A percentile compares a stretch with the other conserved stretches of the same genome.
These are phyloP conservation scores for Exophiala bonariae DNA, from an alignment of 2,329 filamentous ascomycete species.

Conservation along the genomic window DNA sequence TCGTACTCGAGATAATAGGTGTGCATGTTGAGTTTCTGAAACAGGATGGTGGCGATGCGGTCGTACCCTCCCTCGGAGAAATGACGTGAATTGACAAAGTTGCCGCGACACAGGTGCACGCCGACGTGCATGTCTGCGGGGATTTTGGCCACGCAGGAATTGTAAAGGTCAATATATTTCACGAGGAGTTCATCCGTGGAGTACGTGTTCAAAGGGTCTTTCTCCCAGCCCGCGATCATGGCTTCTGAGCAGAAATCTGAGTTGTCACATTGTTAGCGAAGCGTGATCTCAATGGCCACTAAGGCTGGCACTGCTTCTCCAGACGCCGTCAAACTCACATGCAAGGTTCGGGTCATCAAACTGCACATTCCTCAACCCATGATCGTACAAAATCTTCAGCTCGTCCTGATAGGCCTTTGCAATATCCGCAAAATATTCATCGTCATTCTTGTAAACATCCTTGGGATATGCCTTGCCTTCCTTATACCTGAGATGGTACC, in stretches of 20 bases:
- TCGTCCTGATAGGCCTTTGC: constrained; percentile 60
- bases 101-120: constrained; percentile 65
- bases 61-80: constrained; percentile 65
- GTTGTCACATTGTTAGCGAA: no score
- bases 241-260: constrained; percentile 66
- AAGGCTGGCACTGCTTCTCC: neutral
- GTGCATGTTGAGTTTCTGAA: constrained; percentile 57
- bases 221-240: constrained; percentile 65
- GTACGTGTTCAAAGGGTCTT: constrained; percentile 63
- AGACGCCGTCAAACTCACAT: constrained; percentile 50
- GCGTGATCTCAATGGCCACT: no score
- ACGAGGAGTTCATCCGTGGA: constrained; percentile 67
- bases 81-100: constrained; percentile 61
- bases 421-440: constrained; percentile 60
- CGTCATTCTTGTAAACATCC: constrained; percentile 51
- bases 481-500: constrained; percentile 60
- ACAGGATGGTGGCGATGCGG: constrained; percentile 61
- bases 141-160: constrained; percentile 61
- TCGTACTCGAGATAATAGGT: constrained; percentile 67
- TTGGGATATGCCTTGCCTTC: constrained; percentile 50
- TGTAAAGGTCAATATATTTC: constrained; percentile 70
- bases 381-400: constrained; percentile 55
- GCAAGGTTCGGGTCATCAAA: constrained; percentile 62
- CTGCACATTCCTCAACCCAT: constrained; percentile 59
- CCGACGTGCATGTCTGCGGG: constrained; percentile 69